Conservation (phyloP, 768 basidiomycete species). For the Amanita pseudoporphyria region DNA sequence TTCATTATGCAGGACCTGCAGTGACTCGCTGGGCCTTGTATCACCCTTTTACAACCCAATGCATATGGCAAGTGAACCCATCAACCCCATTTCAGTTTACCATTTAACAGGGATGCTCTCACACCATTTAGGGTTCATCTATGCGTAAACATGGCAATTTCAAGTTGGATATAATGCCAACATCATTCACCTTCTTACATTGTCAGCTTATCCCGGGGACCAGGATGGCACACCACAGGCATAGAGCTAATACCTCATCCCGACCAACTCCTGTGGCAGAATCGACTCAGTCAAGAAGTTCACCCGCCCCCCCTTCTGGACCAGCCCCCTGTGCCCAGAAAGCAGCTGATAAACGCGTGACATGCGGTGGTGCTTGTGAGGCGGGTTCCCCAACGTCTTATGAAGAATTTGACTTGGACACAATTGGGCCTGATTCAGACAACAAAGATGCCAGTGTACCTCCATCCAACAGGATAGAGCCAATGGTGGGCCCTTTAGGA, state of each 20-base stretch:
- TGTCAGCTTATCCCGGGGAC: constrained; percentile 62
- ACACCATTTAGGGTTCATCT: neutral
- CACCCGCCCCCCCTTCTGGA: neutral
- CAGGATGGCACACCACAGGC: too few relatives aligned
- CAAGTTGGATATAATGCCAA: constrained; percentile 36
- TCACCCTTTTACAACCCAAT: too few relatives aligned
- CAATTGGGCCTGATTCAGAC: neutral
- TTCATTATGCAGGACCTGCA: too few relatives aligned
- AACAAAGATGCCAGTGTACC: neutral
- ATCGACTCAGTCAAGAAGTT: too few relatives aligned
- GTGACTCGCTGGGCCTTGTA: too few relatives aligned
- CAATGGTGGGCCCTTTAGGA: neutral
- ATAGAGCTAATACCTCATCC: neutral
- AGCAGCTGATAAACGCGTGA: neutral
- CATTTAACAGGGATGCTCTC: neutral
- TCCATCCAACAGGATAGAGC: neutral
- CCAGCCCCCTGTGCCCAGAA: neutral
- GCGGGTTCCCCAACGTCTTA: neutral
- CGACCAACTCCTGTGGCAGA: too few relatives aligned
- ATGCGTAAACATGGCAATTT: neutral
- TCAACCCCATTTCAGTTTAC: too few relatives aligned
- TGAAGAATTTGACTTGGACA: neutral
- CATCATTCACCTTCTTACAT: constrained; percentile 77
- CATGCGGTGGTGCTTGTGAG: neutral
- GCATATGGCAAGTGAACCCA: too few relatives aligned